Evolutionary conservation across 495 filamentous ascomycete species (phyloP).

Genomic region (Neurospora sp.): DNA sequence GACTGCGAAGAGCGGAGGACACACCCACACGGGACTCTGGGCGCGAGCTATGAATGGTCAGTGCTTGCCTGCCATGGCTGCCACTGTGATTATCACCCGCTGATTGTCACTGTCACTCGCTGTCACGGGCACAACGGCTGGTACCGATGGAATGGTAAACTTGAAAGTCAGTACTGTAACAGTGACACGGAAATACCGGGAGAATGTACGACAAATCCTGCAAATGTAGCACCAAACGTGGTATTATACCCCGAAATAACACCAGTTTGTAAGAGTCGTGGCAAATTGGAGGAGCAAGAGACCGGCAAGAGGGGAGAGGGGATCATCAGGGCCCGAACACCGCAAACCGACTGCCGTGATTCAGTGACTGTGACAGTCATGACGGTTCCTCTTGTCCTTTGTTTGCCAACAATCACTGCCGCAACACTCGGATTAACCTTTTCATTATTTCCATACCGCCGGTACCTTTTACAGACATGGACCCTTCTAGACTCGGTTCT

Average conservation of each 20-base stretch:
- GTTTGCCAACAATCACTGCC: neutral
- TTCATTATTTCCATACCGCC: neutral
- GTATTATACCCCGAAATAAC: neutral
- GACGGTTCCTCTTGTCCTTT: neutral
- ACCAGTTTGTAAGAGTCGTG: neutral
- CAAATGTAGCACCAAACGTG: neutral
- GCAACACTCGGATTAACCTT: neutral
- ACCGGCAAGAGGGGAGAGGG: neutral
- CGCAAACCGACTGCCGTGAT: neutral
- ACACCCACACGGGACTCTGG: neutral
- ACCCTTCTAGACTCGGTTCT: neutral
- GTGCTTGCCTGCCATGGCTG: neutral
- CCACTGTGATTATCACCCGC: neutral
- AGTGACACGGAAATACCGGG: neutral
- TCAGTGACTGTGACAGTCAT: neutral
- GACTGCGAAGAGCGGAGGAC: no score
- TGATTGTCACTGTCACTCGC: neutral
- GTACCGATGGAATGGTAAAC: neutral
- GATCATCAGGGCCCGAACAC: neutral
- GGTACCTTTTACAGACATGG: neutral
- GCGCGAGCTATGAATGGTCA: neutral
- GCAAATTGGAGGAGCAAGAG: neutral
- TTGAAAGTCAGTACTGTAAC: neutral
- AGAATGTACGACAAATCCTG: neutral
- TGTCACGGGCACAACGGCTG: neutral